Evolutionary conservation across 805 yeast genomes (phyloP), one percentile per base, ranked within the genome.

Genomic region (Sugiyamaella americana): DNA sequence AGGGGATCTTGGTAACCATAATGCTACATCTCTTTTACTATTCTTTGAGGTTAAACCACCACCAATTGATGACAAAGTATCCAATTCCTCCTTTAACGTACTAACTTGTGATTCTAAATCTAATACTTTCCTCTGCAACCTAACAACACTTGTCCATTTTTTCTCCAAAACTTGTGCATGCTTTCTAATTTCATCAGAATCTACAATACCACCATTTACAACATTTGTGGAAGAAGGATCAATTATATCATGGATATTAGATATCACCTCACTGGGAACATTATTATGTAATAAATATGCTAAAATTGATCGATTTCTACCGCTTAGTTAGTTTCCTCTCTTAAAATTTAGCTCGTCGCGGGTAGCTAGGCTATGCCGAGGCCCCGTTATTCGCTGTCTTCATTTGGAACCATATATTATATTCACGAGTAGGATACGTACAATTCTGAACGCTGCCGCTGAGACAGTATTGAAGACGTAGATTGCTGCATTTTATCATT

Each of bases 111-210:
- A 65, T 58, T 89, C 95, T 38, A 87, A 64, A 43, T 82, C 91
- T 48, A 82, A 67, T 37, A 70, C 80, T 56, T 78, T 75, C 51
- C 80, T 76, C 64, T 91, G 96, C 24, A 91, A 69, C 40, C 95
- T 69, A 26, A 87, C 72, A 3, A 89, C 91, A 0, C 95, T 81
- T 0, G 82, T 73, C 97, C 97, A 89, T 66, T 88, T 89, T 64
- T 82, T 83, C 55, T 83, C 87, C 35, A 87, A 66, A 8, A 71
- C 58, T 8, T 59, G 45, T 13, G 57, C 50, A 24, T 55, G 44
- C 55, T 60, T 22, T 16, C 46, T 17, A 6, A 34, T 44, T 37
- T 40, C 55, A 37, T 46, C 46, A 50, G 16, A 13, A 19, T 26
- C 18, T 26, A 29, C 24, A 37, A 29, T 11, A 13, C 26, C 10